Percentiles rank a stretch among this genome's conserved stretches.
phyloP scores from a whole-genome alignment of 805 yeast species.

The Zygoascus tannicola region DNA sequence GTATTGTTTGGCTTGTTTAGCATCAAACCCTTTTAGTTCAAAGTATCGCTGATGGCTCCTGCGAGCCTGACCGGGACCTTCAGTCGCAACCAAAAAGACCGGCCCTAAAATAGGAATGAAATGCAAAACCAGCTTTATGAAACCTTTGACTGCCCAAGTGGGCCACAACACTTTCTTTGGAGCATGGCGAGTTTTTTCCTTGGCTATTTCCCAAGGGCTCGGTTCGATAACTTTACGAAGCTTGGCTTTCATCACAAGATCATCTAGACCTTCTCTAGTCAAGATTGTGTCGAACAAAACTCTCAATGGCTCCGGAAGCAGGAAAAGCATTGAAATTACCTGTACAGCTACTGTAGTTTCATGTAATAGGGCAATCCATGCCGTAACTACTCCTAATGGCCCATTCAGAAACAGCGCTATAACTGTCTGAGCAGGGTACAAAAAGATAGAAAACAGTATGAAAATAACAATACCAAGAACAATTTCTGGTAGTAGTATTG shows the following conservation, averaged over 20 bases:
- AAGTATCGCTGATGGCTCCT: slow-evolving; percentile 48
- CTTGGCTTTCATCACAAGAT: slow-evolving; percentile 35
- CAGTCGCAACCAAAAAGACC: slow-evolving; percentile 37
- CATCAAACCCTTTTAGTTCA: slow-evolving; percentile 42
- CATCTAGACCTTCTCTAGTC: slow-evolving; percentile 37
- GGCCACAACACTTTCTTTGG: slow-evolving; percentile 36
- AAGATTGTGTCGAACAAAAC: slow-evolving; percentile 39
- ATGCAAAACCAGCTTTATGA: slow-evolving; percentile 33
- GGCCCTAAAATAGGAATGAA: slow-evolving; percentile 55
- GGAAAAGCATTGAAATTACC: slow-evolving; percentile 33
- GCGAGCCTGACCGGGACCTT: slow-evolving; percentile 47
- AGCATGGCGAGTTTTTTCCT: slow-evolving; percentile 25
- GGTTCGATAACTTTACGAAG: slow-evolving; percentile 27
- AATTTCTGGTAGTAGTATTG: slow-evolving; percentile 39
- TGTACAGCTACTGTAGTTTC: slow-evolving; percentile 36
- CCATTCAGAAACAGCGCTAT: slow-evolving; percentile 38
- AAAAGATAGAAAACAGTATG: slow-evolving; percentile 28
- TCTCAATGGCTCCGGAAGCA: slow-evolving; percentile 42
- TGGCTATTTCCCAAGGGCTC: slow-evolving; percentile 27
- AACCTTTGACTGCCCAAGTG: slow-evolving; percentile 32
- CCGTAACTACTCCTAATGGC: slow-evolving; percentile 41
- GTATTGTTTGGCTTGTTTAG: slow-evolving; percentile 32
- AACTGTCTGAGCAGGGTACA: slow-evolving; percentile 40
- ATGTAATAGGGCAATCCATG: slow-evolving; percentile 38
- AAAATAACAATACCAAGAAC: slow-evolving; percentile 33